Evolutionary conservation across 2,329 filamentous ascomycete species (phyloP), one percentile per base, ranked within the genome.

Genomic region (Chaetomiaceae sp.): DNA sequence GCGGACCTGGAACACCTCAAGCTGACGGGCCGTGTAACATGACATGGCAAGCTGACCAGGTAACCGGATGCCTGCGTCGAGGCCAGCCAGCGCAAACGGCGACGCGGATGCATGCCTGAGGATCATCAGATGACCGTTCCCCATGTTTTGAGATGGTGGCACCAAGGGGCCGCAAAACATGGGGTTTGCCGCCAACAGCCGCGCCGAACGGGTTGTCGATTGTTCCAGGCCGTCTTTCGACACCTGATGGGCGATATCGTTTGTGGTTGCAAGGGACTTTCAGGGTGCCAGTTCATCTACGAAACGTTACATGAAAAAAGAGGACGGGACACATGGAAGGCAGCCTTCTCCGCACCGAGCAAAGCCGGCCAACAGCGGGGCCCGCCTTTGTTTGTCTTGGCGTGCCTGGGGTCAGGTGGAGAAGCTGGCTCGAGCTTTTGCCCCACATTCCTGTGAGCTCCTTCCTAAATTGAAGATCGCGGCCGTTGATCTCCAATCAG

Each of bases 381-480:
- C 34, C 3, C 2, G 14, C 8, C 40, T 33, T 42, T 40, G 48
- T 17, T 25, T 9, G 20, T 29, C 33, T 50, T 23, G 33, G 29
- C 27, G 9, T 31, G 9, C 14, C 36, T n/a, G 25, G 45, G 50
- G 25, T 22, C 42, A 34, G 25, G 55, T 37, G 42, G 23, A 17
- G 37, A 36, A 19, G 15, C 11, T 55, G 56, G 57, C 47, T 27
- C 43, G 38, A 49, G 53, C 56, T 55, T 44, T 19, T 5, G 17
- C 14, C 29, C 37, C 44, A 38, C 40, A 19, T 25, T n/a, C 23
- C 34, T 22, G 27, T 19, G 47, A 51, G 46, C 59, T 61, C 59
- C 59, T 61, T 59, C 59, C 59, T 55, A 61, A 61, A 57, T 19
- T 11, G 51, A 52, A 29, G 12, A n/a, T 38, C 4, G 4, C 9